phyloP scores from a whole-genome alignment of 768 basidiomycete genomes.

The Podaxis carcinomalis region DNA sequence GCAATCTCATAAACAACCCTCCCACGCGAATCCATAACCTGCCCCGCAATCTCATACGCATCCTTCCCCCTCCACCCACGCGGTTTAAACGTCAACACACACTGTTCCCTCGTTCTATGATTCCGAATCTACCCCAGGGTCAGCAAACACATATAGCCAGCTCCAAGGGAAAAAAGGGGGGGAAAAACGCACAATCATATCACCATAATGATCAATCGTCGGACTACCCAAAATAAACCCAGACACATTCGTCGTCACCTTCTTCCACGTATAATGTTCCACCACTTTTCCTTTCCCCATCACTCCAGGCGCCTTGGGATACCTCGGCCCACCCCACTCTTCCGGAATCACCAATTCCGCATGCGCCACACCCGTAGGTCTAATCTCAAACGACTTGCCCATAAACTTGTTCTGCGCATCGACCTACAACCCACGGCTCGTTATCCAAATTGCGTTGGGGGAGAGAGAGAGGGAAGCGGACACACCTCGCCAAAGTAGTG shows the following conservation, averaged over 20 bases:
- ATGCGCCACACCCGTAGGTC: slow-evolving; percentile 93
- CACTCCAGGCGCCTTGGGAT: slow-evolving; percentile 51
- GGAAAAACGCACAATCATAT: slow-evolving; percentile 79
- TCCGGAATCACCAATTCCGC: slow-evolving; percentile 75
- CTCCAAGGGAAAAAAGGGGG: no score
- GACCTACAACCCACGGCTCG: slow-evolving; percentile 44
- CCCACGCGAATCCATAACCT: slow-evolving; percentile 65
- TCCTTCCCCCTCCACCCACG: slow-evolving; percentile 92
- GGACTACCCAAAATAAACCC: slow-evolving; percentile 91
- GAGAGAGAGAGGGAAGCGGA: neutral
- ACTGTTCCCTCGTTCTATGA: slow-evolving; percentile 85
- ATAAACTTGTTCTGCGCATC: slow-evolving; percentile 97
- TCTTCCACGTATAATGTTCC: slow-evolving; percentile 96
- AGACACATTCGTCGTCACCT: slow-evolving; percentile 86
- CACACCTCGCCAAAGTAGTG: slow-evolving; percentile 83
- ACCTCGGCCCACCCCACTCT: slow-evolving; percentile 36
- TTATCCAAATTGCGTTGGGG: neutral
- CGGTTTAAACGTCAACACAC: slow-evolving; percentile 91
- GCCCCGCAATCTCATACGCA: slow-evolving; percentile 89
- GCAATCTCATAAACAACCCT: slow-evolving; percentile 82
- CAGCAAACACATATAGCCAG: no score
- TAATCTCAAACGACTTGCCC: slow-evolving; percentile 94
- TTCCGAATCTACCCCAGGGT: slow-evolving; percentile 66
- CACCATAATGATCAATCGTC: slow-evolving; percentile 90
- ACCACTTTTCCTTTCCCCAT: slow-evolving; percentile 50